These are phyloP conservation scores for Apophysomyces sp. DNA, from an alignment of 371 early-diverging fungal genomes.

Conservation along the genomic window DNA sequence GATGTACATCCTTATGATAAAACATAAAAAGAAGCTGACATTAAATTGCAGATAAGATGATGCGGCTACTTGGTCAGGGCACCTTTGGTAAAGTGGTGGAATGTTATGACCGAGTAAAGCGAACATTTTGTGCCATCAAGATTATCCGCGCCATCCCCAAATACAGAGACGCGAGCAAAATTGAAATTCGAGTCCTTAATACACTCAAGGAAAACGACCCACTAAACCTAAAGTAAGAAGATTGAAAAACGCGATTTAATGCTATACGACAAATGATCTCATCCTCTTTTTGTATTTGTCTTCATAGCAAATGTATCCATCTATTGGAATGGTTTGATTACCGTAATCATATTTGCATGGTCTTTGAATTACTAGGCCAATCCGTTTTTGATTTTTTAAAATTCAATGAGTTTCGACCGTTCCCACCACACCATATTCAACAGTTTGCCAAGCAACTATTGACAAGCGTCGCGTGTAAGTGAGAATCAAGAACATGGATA, in stretches of 20 bases:
- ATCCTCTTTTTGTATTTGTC: background rate
- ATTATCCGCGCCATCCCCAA: slow-evolving; percentile 93
- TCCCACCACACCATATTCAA: slow-evolving; percentile 84
- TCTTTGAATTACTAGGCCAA: slow-evolving; percentile 87
- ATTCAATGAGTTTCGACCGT: slow-evolving; percentile 83
- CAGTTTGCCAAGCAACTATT: slow-evolving; percentile 79
- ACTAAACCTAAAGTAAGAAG: slow-evolving; percentile 57
- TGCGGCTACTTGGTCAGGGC: slow-evolving; percentile 89
- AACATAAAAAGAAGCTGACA: background rate
- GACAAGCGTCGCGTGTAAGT: slow-evolving; percentile 73
- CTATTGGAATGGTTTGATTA: slow-evolving; percentile 80
- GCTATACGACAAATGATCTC: no score
- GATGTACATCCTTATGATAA: slow-evolving; percentile 54
- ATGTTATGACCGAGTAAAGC: slow-evolving; percentile 70
- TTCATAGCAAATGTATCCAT: slow-evolving; percentile 69
- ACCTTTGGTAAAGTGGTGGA: slow-evolving; percentile 97
- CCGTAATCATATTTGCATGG: slow-evolving; percentile 95
- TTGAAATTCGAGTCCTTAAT: slow-evolving; percentile 86
- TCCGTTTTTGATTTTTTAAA: slow-evolving; percentile 95
- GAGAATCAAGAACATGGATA: background rate
- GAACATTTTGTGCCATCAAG: slow-evolving; percentile 70
- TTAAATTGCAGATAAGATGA: slow-evolving; percentile 66
- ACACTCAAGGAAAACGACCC: slow-evolving; percentile 80
- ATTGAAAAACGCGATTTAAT: no score
- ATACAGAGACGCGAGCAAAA: slow-evolving; percentile 90